Base-by-base conservation (phyloP, 129 eudicot species). In the Erigeron canadensis region DNA sequence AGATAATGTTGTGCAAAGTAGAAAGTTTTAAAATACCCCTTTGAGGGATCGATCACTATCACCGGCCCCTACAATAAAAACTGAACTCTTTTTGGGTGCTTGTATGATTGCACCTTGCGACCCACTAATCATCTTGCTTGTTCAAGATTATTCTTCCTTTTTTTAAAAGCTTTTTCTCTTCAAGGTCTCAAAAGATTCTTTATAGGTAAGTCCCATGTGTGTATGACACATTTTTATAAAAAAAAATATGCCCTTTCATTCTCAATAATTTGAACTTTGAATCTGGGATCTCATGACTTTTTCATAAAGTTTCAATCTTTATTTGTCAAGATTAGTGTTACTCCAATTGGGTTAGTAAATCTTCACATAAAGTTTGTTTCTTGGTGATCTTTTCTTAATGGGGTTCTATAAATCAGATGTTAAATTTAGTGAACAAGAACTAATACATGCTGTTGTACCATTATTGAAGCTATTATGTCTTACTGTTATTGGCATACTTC, bases 381-480 rank as follows among this genome's bases (percentile, higher is more conserved):
- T 3, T 37, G 21, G 13, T 21, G 6, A 34, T 5, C 34, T 58
- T 43, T 65, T 41, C 34, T 2, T 11, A 3, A 70, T 77, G 77
- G 72, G 15, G 13, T 77, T 77, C 23, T 63, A 63, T 34, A 42
- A 50, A 37, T 65, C 67, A 37, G 65, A 82, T 38, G 69, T 73
- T 43, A 64, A 71, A 43, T 81, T 86, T 6, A 81, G 75, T 55
- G 64, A n/a, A 50, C 86, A 84, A 72, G 77, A 74, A 13, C 43
- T 88, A 7, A 48, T 86, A 6, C 68, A 69, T 54, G 86, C 98
- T 11, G 80, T 91, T 69, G 67, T 84, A 11, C 96, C 98, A 11
- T 71, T 88, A 50, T 11, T 91, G 75, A 91, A 91, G 62, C 88
- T 91, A 0, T 69, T 91, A 6, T 65, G 77, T 72, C 84, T 91